Evolutionary conservation across 164 flowering plant genomes (phyloP).

Genomic region (Stephania japonica): DNA sequence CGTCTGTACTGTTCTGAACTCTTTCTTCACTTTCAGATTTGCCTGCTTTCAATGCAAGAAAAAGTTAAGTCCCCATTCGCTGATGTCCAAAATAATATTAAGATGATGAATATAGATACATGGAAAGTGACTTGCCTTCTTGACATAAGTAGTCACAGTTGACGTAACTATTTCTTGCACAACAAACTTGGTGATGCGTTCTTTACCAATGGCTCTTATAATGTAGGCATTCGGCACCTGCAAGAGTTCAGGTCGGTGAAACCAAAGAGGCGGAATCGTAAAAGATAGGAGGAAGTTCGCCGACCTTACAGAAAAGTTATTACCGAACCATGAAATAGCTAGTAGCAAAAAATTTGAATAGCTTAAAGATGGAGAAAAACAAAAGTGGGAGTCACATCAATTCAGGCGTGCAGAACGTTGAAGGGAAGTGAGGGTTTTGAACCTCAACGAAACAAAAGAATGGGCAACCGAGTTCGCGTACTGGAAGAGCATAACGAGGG

Average conservation of each 20-base stretch:
- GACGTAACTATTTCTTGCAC: slow-evolving; percentile 62
- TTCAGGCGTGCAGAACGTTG: background rate
- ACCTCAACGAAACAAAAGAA: background rate
- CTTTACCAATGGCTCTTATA: slow-evolving; percentile 56
- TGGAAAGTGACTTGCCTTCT: slow-evolving; percentile 43
- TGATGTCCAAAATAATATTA: background rate
- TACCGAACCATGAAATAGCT: no score
- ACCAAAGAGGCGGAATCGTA: background rate
- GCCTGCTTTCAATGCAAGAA: slow-evolving; percentile 33
- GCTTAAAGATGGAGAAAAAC: background rate
- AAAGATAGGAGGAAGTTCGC: no score
- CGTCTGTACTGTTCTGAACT: slow-evolving; percentile 57
- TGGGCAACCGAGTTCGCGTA: background rate
- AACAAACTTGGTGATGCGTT: slow-evolving; percentile 64
- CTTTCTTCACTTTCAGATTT: slow-evolving; percentile 55
- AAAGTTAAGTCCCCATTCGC: background rate
- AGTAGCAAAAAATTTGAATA: no score
- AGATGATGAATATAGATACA: background rate
- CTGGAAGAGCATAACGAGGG: background rate
- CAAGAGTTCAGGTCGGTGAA: slow-evolving; percentile 2
- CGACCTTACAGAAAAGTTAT: no score
- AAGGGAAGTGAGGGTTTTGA: background rate
- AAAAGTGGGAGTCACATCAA: background rate
- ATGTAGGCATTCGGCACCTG: slow-evolving; percentile 72
- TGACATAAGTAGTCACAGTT: slow-evolving; percentile 49